Evolutionary conservation across 2,329 filamentous ascomycete species (phyloP).

Genomic region (Chaetomium sp.): DNA sequence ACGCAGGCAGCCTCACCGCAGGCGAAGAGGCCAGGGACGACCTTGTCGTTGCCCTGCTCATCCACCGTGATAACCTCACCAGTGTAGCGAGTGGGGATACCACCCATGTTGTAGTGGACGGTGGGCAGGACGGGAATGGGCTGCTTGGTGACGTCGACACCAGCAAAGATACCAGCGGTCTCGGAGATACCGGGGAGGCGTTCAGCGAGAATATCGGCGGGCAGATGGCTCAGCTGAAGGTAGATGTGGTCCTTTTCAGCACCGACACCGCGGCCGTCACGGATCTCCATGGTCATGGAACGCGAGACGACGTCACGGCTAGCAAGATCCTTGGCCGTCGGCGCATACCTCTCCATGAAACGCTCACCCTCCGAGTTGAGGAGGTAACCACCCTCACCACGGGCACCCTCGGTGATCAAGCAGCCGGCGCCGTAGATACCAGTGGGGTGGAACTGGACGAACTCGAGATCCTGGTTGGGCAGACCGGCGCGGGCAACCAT

Average conservation of each 20-base stretch:
- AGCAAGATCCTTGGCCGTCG: conserved; percentile 96
- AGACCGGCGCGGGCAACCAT: conserved; percentile 98
- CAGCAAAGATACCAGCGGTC: conserved; percentile 94
- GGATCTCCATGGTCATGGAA: conserved; percentile 98
- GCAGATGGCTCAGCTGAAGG: conserved; percentile 95
- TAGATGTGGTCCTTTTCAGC: conserved; percentile 98
- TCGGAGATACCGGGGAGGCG: conserved; percentile 98
- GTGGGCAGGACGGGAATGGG: conserved; percentile 95
- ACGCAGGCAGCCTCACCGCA: conserved; percentile 97
- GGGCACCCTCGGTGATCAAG: conserved; percentile 95
- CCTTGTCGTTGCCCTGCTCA: conserved; percentile 82
- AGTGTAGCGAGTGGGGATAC: conserved; percentile 96
- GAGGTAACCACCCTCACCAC: conserved; percentile 97
- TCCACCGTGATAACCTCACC: conserved; percentile 93
- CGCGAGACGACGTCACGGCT: conserved; percentile 95
- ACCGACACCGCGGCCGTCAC: conserved; percentile 94
- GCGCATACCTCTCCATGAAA: conserved; percentile 99
- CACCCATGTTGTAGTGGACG: conserved; percentile 99
- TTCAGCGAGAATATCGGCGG: conserved; percentile 88
- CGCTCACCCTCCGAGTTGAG: conserved; percentile 97
- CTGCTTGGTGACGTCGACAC: conserved; percentile 96
- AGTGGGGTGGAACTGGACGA: conserved; percentile 98
- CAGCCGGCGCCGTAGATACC: conserved; percentile 98
- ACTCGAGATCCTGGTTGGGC: conserved; percentile 98
- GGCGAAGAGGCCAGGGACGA: conserved; percentile 92